Percentiles rank a stretch among this genome's conserved stretches.
These are phyloP conservation scores for Euphorbia schlechtendalii DNA, from an alignment of 441 rosid genomes.

Conservation along the genomic window DNA sequence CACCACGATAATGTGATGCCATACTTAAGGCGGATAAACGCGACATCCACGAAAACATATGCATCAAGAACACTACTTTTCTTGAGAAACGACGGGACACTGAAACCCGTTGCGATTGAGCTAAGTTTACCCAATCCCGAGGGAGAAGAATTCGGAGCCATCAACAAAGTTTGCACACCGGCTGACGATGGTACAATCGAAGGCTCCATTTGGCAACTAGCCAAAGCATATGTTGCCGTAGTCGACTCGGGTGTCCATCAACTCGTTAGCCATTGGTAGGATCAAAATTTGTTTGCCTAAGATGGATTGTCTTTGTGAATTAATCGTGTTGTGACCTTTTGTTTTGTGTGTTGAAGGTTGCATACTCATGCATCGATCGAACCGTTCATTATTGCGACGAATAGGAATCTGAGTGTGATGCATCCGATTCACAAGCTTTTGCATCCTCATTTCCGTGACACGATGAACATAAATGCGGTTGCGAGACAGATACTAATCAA, in stretches of 20 bases:
- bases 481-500: conserved; percentile 68
- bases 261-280: conserved; percentile 58
- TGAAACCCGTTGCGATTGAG: conserved; percentile 46
- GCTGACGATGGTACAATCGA: conserved; percentile 32
- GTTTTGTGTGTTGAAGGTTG: conserved; percentile 23
- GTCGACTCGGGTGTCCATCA: conserved; percentile 80
- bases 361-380: conserved; percentile 79
- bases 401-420: conserved; percentile 69
- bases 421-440: conserved; percentile 80
- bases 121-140: conserved; percentile 37
- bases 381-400: conserved; percentile 78
- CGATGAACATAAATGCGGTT: conserved; percentile 83
- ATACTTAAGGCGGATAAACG: conserved; percentile 42
- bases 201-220: conserved; percentile 72
- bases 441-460: conserved; percentile 84
- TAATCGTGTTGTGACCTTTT: no score
- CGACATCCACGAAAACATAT: conserved; percentile 32
- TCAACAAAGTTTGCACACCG: conserved; percentile 39
- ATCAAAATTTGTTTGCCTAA: neutral
- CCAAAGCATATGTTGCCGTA: conserved; percentile 82
- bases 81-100: conserved; percentile 38
- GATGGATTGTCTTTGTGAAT: no score
- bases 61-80: conserved; percentile 49
- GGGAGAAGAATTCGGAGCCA: conserved; percentile 34
- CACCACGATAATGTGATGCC: conserved; percentile 51